Conservation (phyloP, 2,329 filamentous ascomycete genomes). For the Colletotrichum sp. region DNA sequence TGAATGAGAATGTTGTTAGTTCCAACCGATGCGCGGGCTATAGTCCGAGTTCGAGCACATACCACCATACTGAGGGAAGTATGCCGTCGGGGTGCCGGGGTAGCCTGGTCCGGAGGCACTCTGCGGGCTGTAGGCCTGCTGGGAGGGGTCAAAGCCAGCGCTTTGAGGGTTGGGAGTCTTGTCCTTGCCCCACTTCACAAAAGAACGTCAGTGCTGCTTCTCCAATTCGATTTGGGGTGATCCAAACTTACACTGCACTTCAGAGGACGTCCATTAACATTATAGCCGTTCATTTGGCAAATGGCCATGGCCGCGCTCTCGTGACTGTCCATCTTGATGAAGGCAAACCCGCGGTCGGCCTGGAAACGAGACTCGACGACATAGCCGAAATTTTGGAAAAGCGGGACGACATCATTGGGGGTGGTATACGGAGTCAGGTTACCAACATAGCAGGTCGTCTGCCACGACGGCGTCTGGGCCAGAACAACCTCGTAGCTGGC, state of each 20-base stretch:
- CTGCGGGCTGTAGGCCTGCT: conserved; percentile 73
- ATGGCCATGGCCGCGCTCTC: conserved; percentile 99
- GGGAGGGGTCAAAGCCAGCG: conserved; percentile 82
- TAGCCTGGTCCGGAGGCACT: conserved; percentile 76
- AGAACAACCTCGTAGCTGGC: conserved; percentile 98
- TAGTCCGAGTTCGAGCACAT: conserved; percentile 38
- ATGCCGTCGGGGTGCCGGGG: conserved; percentile 78
- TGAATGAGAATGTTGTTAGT: conserved; percentile 32
- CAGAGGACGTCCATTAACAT: conserved; percentile 93
- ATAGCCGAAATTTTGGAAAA: conserved; percentile 98
- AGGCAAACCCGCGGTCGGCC: conserved; percentile 95
- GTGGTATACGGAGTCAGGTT: conserved; percentile 98
- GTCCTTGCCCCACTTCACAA: conserved; percentile 92
- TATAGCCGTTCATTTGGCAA: conserved; percentile 96
- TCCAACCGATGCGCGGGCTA: background rate
- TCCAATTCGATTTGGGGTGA: background rate
- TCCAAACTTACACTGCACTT: conserved; percentile 91
- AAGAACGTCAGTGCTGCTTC: conserved; percentile 6
- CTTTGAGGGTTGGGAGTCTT: conserved; percentile 77
- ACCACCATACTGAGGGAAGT: conserved; percentile 95
- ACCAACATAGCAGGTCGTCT: conserved; percentile 97
- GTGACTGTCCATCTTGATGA: conserved; percentile 99
- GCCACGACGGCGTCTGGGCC: conserved; percentile 94
- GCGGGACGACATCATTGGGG: conserved; percentile 92
- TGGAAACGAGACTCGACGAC: conserved; percentile 98